Evolutionary conservation across 495 filamentous ascomycete genomes (phyloP).

Genomic region (Corynascus novoguineensis): DNA sequence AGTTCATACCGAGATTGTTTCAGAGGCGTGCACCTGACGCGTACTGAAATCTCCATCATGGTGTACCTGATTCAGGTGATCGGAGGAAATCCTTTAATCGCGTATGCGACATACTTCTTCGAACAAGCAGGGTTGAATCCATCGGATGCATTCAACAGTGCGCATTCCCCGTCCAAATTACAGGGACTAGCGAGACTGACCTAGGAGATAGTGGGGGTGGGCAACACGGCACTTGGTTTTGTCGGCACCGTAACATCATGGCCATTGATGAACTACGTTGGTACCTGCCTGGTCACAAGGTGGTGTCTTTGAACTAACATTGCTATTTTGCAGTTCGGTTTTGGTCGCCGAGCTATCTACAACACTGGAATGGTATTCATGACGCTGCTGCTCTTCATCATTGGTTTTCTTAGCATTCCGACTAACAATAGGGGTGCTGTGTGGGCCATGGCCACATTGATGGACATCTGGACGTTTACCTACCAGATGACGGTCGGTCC

Average conservation of each 20-base stretch:
- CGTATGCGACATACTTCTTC: conserved; percentile 62
- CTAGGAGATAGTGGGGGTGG: conserved; percentile 39
- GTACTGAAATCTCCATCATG: conserved; percentile 51
- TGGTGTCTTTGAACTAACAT: not conserved
- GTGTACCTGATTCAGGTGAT: conserved; percentile 50
- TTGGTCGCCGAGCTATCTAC: conserved; percentile 52
- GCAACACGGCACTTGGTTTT: conserved; percentile 32
- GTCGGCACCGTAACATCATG: conserved; percentile 50
- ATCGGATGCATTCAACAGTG: conserved; percentile 46
- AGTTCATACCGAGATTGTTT: conserved; percentile 53
- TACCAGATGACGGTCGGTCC: conserved; percentile 57
- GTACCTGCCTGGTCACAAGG: not conserved
- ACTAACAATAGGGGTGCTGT: conserved; percentile 35
- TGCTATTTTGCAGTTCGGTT: conserved; percentile 25
- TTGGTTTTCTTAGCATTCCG: conserved; percentile 54
- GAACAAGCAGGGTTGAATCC: conserved; percentile 52
- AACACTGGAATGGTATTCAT: conserved; percentile 44
- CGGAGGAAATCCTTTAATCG: conserved; percentile 49
- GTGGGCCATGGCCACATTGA: conserved; percentile 51
- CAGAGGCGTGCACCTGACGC: conserved; percentile 47
- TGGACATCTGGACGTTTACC: conserved; percentile 52
- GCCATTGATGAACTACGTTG: conserved; percentile 39
- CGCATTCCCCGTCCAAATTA: conserved; percentile 23
- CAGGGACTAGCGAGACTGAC: too few relatives aligned
- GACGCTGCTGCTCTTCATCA: conserved; percentile 48